A percentile compares a stretch with the other conserved stretches of the same genome.
Conservation (phyloP, 345 rosid genomes). For the Sapria himalayana region DNA sequence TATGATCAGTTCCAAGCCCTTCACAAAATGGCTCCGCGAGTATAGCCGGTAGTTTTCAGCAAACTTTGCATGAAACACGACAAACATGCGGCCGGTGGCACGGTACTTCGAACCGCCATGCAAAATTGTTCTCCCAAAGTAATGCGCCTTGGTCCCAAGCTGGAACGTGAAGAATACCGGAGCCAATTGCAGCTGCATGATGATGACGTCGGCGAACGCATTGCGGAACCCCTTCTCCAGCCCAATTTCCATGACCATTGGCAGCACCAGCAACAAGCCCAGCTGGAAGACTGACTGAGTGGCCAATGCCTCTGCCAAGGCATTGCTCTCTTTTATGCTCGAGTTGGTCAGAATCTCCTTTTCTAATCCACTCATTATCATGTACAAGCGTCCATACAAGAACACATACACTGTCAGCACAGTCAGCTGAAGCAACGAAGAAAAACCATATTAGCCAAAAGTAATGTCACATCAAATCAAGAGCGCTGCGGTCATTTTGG, state of each 20-base stretch:
- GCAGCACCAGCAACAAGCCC: conserved; percentile 64
- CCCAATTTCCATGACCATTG: conserved; percentile 94
- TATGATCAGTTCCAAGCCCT: conserved; percentile 62
- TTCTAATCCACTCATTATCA: conserved; percentile 87
- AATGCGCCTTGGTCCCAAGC: conserved; percentile 92
- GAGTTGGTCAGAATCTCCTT: conserved; percentile 33
- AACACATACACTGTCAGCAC: conserved; percentile 69
- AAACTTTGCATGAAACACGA: conserved; percentile 79
- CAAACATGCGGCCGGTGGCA: conserved; percentile 82
- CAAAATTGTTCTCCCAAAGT: conserved; percentile 76
- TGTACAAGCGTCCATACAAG: conserved; percentile 80
- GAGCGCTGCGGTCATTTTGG: too few species aligned
- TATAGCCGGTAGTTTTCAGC: conserved; percentile 74
- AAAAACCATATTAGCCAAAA: conserved; percentile 8
- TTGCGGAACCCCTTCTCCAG: conserved; percentile 82
- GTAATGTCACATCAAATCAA: not conserved
- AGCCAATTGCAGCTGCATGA: conserved; percentile 95
- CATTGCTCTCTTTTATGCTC: conserved; percentile 37
- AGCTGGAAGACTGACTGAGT: conserved; percentile 70
- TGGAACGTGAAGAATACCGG: conserved; percentile 91
- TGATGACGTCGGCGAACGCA: conserved; percentile 72
- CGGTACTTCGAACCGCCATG: conserved; percentile 80
- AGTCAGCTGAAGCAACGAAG: conserved; percentile 35
- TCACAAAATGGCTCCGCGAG: conserved; percentile 86
- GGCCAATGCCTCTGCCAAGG: conserved; percentile 75